Conservation (phyloP, 495 filamentous ascomycete genomes). For the Alectoria sarmentosa region DNA sequence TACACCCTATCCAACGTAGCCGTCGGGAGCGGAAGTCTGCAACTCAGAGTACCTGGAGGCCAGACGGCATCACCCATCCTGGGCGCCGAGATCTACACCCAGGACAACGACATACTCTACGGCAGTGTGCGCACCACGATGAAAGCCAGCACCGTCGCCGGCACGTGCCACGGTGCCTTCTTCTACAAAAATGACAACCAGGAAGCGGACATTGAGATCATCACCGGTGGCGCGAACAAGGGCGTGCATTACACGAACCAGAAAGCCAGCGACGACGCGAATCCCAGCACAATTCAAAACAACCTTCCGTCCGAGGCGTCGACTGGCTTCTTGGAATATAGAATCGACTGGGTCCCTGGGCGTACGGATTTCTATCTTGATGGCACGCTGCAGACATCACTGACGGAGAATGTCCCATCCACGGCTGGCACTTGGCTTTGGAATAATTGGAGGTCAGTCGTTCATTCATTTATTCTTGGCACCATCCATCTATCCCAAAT, state of each 20-base stretch:
- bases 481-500: no score
- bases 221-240: slow-evolving; percentile 14
- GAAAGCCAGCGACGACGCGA: slow-evolving; percentile 3
- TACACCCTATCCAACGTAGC: slow-evolving; percentile 17
- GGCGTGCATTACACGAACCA: slow-evolving; percentile 26
- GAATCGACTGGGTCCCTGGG: slow-evolving; percentile 23
- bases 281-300: slow-evolving; percentile 2
- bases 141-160: slow-evolving; percentile 20
- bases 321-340: slow-evolving; percentile 24
- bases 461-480: no score
- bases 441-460: slow-evolving; percentile 27
- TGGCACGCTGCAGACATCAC: slow-evolving; percentile 11
- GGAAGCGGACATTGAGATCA: slow-evolving; percentile 24
- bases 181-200: slow-evolving; percentile 24
- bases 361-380: slow-evolving; percentile 24
- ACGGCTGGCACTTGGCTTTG: slow-evolving; percentile 24
- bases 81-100: slow-evolving; percentile 20
- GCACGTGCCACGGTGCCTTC: slow-evolving; percentile 17
- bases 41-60: slow-evolving; percentile 24
- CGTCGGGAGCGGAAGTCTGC: slow-evolving; percentile 14
- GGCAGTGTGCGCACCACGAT: slow-evolving; percentile 24
- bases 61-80: slow-evolving; percentile 19
- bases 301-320: slow-evolving; percentile 16
- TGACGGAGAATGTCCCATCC: slow-evolving; percentile 27
- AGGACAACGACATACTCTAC: slow-evolving; percentile 19